A percentile compares a stretch with the other conserved stretches of the same genome.
phyloP scores from a whole-genome alignment of 1,139 yeast genomes.

The Candida tetrigidarum region DNA sequence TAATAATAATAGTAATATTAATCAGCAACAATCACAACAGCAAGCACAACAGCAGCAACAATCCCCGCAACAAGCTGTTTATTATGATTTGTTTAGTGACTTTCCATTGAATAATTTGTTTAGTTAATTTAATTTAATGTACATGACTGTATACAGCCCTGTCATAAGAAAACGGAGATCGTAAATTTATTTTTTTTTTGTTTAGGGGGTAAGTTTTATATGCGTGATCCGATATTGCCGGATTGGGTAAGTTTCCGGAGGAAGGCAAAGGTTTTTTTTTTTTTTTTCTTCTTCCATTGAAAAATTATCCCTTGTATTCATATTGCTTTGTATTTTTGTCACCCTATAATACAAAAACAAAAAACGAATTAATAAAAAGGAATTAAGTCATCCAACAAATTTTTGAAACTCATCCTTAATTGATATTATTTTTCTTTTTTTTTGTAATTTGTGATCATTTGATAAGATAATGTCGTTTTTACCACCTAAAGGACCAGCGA shows the following conservation, averaged over 20 bases:
- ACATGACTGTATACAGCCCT: not conserved
- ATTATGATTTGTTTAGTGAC: constrained; percentile 30
- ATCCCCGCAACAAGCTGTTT: no score
- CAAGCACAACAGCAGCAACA: not conserved
- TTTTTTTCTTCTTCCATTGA: no score
- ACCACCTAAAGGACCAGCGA: not conserved
- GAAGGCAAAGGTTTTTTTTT: not conserved
- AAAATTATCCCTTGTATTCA: no score
- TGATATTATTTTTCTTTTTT: not conserved
- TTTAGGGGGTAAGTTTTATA: no score
- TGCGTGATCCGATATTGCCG: no score
- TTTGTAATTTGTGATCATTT: not conserved
- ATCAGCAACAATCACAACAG: not conserved
- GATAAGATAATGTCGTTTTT: not conserved
- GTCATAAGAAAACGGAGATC: no score
- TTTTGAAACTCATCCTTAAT: no score
- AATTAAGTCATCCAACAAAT: no score
- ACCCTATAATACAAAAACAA: not conserved
- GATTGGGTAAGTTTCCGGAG: not conserved
- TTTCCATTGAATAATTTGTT: constrained; percentile 25
- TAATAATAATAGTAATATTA: not conserved
- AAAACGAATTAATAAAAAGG: not conserved
- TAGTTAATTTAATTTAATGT: constrained; percentile 2
- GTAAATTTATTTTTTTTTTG: not conserved
- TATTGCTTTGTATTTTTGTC: no score